Evolutionary conservation across 192 early-diverging fungal species (phyloP), one percentile per base, ranked within the genome.

Genomic region (Rhizophagus sp.): DNA sequence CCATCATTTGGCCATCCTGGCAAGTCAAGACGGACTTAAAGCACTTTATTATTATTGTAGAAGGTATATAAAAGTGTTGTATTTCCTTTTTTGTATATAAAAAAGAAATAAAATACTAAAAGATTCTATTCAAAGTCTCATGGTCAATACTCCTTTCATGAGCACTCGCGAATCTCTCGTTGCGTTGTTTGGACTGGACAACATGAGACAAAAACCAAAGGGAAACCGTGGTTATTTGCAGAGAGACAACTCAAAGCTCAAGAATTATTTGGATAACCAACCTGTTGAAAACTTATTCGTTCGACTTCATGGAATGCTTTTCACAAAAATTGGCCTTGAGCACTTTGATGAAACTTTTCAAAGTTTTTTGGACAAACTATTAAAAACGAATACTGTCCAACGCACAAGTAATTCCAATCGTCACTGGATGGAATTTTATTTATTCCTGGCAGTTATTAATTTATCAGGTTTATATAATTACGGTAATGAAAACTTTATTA

Each of bases 301-400:
- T 25, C 80, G 86, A 24, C 80, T 90, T 4, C 89, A 90, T 47
- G 87, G 88, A 15, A 88, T 90, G 89, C 78, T 90, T 27, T 90
- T 90, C 79, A 88, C 87, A 19, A 90, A 88, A 63, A 87, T 90
- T 39, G 88, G 87, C 4, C 80, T 90, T n/a, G 89, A 90, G 50
- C 39, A 80, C 17, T 90, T 90, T 79, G 79, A 82, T 11, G 80
- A 85, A 44, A 79, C 80, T 33, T 66, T 81, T 30, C 61, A 66
- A 39, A 69, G 49, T 36, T 82, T 86, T 52, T 36, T 73, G 5
- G 81, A 84, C 24, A 82, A 84, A 63, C n/a, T 83, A 33, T 65
- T 50, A 5, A 30, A 49, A 24, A 57, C 77, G 22, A 78, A 83
- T 47, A 65, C 57, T 25, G 61, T 33, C 4, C 62, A 27, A 25